Base-by-base conservation (phyloP, 441 rosid genomes). In the Croton setiger region DNA sequence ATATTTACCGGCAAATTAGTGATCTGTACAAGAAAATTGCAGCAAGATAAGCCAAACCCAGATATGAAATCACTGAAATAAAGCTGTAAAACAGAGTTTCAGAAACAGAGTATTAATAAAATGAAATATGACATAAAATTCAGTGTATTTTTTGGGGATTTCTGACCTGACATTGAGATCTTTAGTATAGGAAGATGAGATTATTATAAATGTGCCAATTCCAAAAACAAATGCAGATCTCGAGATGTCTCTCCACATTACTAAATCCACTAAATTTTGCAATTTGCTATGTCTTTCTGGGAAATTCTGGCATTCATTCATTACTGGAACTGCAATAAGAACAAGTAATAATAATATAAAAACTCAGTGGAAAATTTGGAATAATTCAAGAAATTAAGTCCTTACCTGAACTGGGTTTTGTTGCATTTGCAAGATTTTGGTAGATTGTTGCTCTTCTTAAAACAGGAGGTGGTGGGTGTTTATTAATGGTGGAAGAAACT, bases 161-260 rank as follows among this genome's bases (percentile, higher is more conserved):
- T 60, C 54, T 63, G 65, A 87, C 98, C 97, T 86, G 83, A 87
- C 75, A 68, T 83, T 79, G 73, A 89, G 79, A 69, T 89, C 95
- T 23, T 80, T 78, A 33, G 95, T 80, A 80, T 91, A 91, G 67
- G 97, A 87, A 45, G 96, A 88, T 39, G 96, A 91, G 44, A 91
- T 72, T 6, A 86, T 88, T 75, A 77, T 71, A 17, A 91, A 87
- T 55, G 95, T 82, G 58, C 98, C 95, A 58, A 88, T 67, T 67
- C 93, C 93, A 70, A 93, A 91, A 41, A 83, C 85, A 64, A 91
- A 81, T 33, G 96, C 80, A 20, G 98, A 89, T 76, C 84, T 88
- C 54, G 93, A 83, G 55, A 72, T 79, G 60, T 93, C 93, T 74
- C 89, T 91, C 97, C 98, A 93, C 96, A 93, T 87, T 63, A 89